Conservation (phyloP, 306 rosid genomes). For the Dalbergia cochinchinensis region DNA sequence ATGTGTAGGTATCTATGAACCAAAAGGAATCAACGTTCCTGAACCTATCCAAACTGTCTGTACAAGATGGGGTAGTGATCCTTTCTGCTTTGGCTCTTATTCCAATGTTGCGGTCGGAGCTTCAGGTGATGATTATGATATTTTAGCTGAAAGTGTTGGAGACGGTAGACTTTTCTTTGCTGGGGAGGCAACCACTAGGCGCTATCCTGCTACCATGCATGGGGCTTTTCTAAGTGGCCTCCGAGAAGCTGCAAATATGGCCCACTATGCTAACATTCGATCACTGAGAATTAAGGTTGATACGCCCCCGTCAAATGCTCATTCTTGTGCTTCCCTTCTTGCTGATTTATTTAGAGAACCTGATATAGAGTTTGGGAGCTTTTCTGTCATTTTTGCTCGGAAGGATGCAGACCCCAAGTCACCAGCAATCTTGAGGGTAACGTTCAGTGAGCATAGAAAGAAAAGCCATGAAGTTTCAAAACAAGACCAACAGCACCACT, state of each 20-base stretch:
- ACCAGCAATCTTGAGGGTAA: conserved; percentile 86
- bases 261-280: conserved; percentile 73
- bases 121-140: conserved; percentile 96
- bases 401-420: conserved; percentile 88
- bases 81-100: conserved; percentile 93
- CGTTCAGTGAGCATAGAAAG: conserved; percentile 77
- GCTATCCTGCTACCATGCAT: conserved; percentile 98
- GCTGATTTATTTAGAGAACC: conserved; percentile 97
- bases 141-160: conserved; percentile 94
- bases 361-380: conserved; percentile 96
- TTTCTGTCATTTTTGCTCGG: conserved; percentile 75
- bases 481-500: conserved; percentile 78
- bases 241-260: conserved; percentile 97
- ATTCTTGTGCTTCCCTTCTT: conserved; percentile 91
- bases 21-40: conserved; percentile 90
- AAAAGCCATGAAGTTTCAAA: conserved; percentile 75
- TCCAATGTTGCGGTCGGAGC: conserved; percentile 99
- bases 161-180: conserved; percentile 98
- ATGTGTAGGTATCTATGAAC: conserved; percentile 89
- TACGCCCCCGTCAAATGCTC: conserved; percentile 83
- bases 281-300: conserved; percentile 70
- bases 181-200: conserved; percentile 94
- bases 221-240: conserved; percentile 96
- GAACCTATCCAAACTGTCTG: conserved; percentile 98
- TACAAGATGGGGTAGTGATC: conserved; percentile 99